A percentile compares a stretch with the other conserved stretches of the same genome.
phyloP scores from a whole-genome alignment of 164 flowering plant genomes.

The Magnolia changhungtana region DNA sequence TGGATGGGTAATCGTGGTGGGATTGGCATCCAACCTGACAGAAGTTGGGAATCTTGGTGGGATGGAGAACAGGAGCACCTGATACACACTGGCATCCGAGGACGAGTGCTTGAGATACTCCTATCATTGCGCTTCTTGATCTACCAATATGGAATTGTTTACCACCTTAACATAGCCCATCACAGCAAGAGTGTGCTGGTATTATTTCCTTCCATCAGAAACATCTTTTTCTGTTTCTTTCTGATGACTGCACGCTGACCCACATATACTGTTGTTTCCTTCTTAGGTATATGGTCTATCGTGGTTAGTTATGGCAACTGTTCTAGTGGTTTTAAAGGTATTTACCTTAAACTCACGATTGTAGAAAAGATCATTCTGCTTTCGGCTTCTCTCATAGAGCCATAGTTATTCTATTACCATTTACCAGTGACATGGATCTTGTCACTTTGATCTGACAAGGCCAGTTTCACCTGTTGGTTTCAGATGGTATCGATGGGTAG shows the following conservation, averaged over 20 bases:
- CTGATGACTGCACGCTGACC: not conserved
- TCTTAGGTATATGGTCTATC: constrained; percentile 87
- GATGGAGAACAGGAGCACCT: constrained; percentile 81
- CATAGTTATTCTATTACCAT: not conserved
- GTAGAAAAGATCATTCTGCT: no score
- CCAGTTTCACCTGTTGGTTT: constrained; percentile 7
- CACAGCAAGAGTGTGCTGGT: constrained; percentile 68
- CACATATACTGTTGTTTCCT: constrained; percentile 5
- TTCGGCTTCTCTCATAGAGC: no score
- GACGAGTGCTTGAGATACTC: constrained; percentile 74
- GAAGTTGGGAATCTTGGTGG: constrained; percentile 99
- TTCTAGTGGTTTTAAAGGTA: constrained; percentile 83
- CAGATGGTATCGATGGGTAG: constrained; percentile 98
- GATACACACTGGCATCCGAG: constrained; percentile 61
- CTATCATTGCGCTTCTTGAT: constrained; percentile 81
- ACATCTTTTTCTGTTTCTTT: not conserved
- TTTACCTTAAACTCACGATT: not conserved
- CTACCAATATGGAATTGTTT: constrained; percentile 94
- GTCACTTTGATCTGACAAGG: not conserved
- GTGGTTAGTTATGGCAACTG: constrained; percentile 75
- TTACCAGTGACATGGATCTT: not conserved
- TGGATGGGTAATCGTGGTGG: constrained; percentile 99
- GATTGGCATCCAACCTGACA: constrained; percentile 72
- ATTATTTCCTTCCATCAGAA: constrained; percentile 8
- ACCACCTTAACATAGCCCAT: constrained; percentile 82